Evolutionary conservation across 805 yeast species (phyloP), one percentile per base, ranked within the genome.

Genomic region (Teunomyces lycoperdinae): DNA sequence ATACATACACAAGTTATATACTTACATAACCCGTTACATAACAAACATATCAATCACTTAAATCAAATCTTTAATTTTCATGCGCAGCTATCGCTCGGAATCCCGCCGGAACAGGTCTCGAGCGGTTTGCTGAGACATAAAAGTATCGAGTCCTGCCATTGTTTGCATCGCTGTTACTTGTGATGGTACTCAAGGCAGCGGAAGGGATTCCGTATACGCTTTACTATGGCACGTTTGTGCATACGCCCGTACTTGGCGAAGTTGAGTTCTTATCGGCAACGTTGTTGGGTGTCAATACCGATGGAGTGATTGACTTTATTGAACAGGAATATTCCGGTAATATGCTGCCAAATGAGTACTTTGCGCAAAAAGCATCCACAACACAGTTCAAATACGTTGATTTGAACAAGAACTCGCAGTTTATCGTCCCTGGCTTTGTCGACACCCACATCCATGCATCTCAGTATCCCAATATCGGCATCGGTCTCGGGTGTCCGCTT

Each of bases 401-500:
- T 42, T 60, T 66, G 60, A 77, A 0, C 50, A 56, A 6, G 64
- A 71, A 71, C 17, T 63, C 70, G 53, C 64, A 66, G 44, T 92
- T 92, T 63, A 81, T 85, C 58, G 82, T 89, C 58, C 78, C 78
- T 2, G 78, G 78, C 0, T 73, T 73, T 46, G 55, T 73, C 31
- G 78, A 73, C 50, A 73, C 78, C 7, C 78, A 73, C 50, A 72
- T 73, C 49, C 78, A 73, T 50, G 75, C 78, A 1, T 68, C 74
- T 27, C 78, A 73, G 56, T 73, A 63, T 51, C 76, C 77, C 8
- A 73, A 73, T 55, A 58, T 65, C 26, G 77, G 78, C 2, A 81
- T 94, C 24, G 92, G 95, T 52, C 91, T 96, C 24, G 85, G 84
- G 50, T 74, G 89, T 2, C 92, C 96, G 1, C 72, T 94, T 38